These are phyloP conservation scores for Xylaria sp. DNA, from an alignment of 2,329 filamentous ascomycete species.

Conservation along the genomic window DNA sequence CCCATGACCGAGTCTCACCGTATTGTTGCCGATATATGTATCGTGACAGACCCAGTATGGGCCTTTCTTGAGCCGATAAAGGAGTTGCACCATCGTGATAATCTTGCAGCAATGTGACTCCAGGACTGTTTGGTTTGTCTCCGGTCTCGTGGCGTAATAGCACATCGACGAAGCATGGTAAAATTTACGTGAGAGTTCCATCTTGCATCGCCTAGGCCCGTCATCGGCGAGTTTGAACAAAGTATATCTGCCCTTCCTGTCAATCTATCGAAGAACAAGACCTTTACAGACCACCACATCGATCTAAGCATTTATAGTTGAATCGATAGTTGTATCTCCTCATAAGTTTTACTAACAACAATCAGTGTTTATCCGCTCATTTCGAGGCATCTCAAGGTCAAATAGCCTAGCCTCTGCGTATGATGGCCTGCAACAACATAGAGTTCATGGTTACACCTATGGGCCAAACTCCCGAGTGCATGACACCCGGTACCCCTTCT, in stretches of 20 bases:
- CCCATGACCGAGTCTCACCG: constrained; percentile 28
- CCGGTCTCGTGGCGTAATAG: constrained; percentile 17
- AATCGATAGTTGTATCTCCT: constrained; percentile 11
- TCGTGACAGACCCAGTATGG: constrained; percentile 3
- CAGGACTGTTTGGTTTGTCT: not conserved
- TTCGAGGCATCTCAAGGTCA: not conserved
- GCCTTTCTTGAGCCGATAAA: constrained; percentile 22
- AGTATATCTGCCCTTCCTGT: constrained; percentile 25
- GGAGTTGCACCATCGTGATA: constrained; percentile 18
- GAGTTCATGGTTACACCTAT: constrained; percentile 23
- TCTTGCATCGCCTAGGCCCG: constrained; percentile 26
- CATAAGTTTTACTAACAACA: not conserved
- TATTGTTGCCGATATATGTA: constrained; percentile 2
- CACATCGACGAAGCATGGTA: constrained; percentile 5
- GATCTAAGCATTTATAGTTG: not conserved
- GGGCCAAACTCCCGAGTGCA: constrained; percentile 28
- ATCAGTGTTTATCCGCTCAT: not conserved
- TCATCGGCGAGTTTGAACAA: constrained; percentile 29
- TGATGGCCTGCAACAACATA: constrained; percentile 30
- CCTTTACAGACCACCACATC: not conserved
- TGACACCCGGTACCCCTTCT: constrained; percentile 23
- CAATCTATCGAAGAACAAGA: not conserved
- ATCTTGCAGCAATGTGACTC: constrained; percentile 4
- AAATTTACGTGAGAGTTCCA: constrained; percentile 35
- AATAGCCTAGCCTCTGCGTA: not conserved